Evolutionary conservation across 2,329 filamentous ascomycete genomes (phyloP), one percentile per base, ranked within the genome.

Genomic region (Xylariomycetidae sp.): DNA sequence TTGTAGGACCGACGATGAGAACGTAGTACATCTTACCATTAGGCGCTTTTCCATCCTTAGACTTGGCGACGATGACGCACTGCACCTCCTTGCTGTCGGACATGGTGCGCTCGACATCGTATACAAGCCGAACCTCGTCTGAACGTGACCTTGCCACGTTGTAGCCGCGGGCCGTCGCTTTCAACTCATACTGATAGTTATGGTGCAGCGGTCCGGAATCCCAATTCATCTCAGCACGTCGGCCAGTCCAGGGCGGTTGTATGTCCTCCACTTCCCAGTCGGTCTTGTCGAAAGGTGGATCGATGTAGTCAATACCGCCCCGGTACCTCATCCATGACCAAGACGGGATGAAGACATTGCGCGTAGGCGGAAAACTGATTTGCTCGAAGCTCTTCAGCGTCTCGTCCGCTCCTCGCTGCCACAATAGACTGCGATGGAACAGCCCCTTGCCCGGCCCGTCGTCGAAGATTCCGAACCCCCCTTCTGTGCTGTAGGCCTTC

Each of bases 281-380:
- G 13, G 35, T 25, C 16, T 26, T 29, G 4, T 37, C 17, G 12
- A 45, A 45, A 3, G 37, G 37, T 3, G 35, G 35, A 5, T 39
- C 31, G 30, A 43, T 32, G 20, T 38, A 45, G 19, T 30, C 32
- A 25, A 45, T 45, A 7, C 31, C 38, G 8, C 40, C 43, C 10
- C 31, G 35, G 13, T 43, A 43, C n/a, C 37, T 36, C 43, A 45
- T 45, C 43, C 40, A 45, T 2, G 43, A 41, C 43, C 38, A 41
- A 9, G 34, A 39, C 1, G 39, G 42, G 4, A 44, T 27, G 10
- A 22, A 7, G 14, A 37, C 34, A 18, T 15, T 15, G 10, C 33
- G 41, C 15, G 31, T 29, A 16, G 20, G 6, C 1, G 38, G 34
- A 19, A 44, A 42, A 4, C 28, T 15, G 6, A 44, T 42, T 10